Base-by-base conservation (phyloP, 768 basidiomycete genomes). In the Calocera cornea region DNA sequence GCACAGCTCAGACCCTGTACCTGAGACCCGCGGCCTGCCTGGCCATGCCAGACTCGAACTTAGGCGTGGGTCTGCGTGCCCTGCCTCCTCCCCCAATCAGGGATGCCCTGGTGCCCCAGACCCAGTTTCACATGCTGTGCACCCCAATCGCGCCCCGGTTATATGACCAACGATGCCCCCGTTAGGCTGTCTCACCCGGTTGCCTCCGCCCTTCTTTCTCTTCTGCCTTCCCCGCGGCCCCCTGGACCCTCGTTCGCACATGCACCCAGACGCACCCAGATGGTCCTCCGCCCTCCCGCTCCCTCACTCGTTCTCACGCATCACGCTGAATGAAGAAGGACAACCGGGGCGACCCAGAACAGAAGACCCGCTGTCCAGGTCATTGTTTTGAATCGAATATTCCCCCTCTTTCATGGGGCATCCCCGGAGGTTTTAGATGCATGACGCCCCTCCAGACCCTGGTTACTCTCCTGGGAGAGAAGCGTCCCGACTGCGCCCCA, bases 61-160 rank as follows among this genome's bases (percentile, higher is more conserved):
- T n/a, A n/a, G n/a, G 36, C 36, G 36, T 14, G 36, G 36, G 36
- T 38, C 36, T 38, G 36, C 36, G 7, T 14, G 36, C 36, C 14
- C 14, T 14, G 44, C 24, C 44, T 19, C 5, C 44, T 10, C 44
- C 19, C 24, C 54, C 54, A 60, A 29, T 27, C 24, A 60, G 54
- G 54, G 54, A 29, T 33, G 31, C 2, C 27, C 54, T 22, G 11
- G 27, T n/a, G n/a, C n/a, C n/a, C 54, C 54, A 60, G 54, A 60
- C 54, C 54, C 54, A 60, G 27, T 60, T 60, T 60, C 54, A 60
- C 54, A 60, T 60, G 54, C 54, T 60, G 54, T 60, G 54, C 31
- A 12, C 24, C 54, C 44, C 44, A 47, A 19, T 47, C 19, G 8
- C 31, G 54, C 54, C 24, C 54, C 54, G 27, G 54, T 60, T 60